Evolutionary conservation across 306 rosid genomes (phyloP).

Genomic region (Cucurbita pepo): DNA sequence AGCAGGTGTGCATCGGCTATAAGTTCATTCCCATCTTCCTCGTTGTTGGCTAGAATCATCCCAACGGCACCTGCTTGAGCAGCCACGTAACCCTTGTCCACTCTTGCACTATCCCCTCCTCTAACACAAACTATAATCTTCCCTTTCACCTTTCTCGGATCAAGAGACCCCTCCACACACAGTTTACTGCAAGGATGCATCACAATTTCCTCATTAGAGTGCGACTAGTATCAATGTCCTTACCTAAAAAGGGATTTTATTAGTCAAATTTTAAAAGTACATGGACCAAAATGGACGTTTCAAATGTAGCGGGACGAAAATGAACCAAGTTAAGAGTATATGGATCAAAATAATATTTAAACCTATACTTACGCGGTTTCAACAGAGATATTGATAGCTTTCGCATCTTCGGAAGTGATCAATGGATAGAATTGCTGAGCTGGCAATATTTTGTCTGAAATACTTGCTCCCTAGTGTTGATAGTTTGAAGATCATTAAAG

Average conservation of each 20-base stretch:
- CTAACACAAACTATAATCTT: slow-evolving; percentile 44
- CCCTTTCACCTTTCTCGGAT: slow-evolving; percentile 37
- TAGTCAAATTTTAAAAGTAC: too few species aligned
- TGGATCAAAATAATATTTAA: too few species aligned
- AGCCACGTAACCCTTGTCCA: slow-evolving; percentile 19
- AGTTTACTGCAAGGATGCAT: slow-evolving; percentile 10
- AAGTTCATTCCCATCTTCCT: background rate
- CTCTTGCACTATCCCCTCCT: slow-evolving; percentile 10
- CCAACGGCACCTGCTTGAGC: slow-evolving; percentile 40
- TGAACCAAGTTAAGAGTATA: background rate
- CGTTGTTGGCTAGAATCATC: slow-evolving; percentile 37
- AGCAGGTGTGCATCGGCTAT: slow-evolving; percentile 29
- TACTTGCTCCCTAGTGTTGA: slow-evolving; percentile 38
- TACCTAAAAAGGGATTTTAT: too few species aligned
- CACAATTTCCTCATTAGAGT: too few species aligned
- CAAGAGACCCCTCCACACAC: slow-evolving; percentile 25
- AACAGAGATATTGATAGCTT: background rate
- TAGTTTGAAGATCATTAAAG: background rate
- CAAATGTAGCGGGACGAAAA: background rate
- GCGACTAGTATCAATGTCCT: background rate
- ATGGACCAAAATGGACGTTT: too few species aligned
- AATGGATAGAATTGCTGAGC: slow-evolving; percentile 29
- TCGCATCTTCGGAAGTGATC: slow-evolving; percentile 22
- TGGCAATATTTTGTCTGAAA: slow-evolving; percentile 24
- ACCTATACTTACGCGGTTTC: slow-evolving; percentile 22